Evolutionary conservation across 2,329 filamentous ascomycete species (phyloP), one percentile per base, ranked within the genome.

Genomic region (Proliferodiscus dingleyae): DNA sequence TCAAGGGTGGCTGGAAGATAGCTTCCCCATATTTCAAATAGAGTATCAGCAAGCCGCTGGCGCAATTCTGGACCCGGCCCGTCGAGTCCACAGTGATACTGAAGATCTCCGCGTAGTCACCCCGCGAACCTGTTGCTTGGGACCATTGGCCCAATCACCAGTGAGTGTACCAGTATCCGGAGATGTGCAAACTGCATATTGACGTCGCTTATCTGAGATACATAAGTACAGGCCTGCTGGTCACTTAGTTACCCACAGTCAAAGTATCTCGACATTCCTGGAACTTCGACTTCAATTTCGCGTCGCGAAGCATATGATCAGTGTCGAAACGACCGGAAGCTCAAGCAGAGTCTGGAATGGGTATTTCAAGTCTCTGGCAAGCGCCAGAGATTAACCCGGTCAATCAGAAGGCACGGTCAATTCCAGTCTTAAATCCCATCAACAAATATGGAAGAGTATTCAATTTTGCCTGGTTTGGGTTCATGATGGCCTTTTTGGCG

Each of bases 381-480:
- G 57, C 58, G 19, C 59, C 59, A 34, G 55, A 60, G 43, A 51
- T 62, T 16, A 94, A 95, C 65, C 87, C 89, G 8, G 77, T 89
- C 69, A 95, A 85, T 70, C 75, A 77, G 47, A 95, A 95, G 65
- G 89, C 89, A 43, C 80, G 77, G 49, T 86, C 86, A 0, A 79
- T 95, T 37, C 89, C 89, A 0, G 64, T 87, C 18, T 70, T 95
- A 51, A 95, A 95, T 64, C 78, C 84, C 0, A 62, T 90, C 58
- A 77, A 94, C 64, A 71, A 81, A 57, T 89, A 95, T 71, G 89
- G 89, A 29, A 78, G 89, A 5, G 89, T 93, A 0, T 95, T 94
- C 67, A 89, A 90, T 72, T 95, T 95, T 69, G 86, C 85, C 1
- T 93, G 87, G 81, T 75, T 89, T 38, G 87, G 87, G 2, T 93